Conservation (phyloP, 1,284 basidiomycete genomes). For the Rhodotorula sp. region DNA sequence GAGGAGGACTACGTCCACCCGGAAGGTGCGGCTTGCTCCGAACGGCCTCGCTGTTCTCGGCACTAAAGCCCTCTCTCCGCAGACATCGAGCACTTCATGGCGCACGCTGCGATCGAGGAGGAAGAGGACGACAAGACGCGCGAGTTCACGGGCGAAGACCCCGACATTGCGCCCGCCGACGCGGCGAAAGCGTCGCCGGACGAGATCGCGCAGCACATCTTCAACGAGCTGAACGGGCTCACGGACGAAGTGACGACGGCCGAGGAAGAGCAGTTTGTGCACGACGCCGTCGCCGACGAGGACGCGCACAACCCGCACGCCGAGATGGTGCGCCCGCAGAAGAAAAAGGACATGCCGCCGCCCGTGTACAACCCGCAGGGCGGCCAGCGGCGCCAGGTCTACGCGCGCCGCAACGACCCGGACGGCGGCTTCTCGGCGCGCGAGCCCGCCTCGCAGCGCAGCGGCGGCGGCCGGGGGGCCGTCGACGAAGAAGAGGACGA, state of each 20-base stretch:
- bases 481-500: conserved; percentile 3
- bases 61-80: conserved; percentile 46
- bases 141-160: conserved; percentile 53
- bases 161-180: conserved; percentile 16
- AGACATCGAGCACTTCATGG: conserved; percentile 71
- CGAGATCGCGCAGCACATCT: conserved; percentile 32
- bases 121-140: conserved; percentile 67
- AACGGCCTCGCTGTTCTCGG: conserved; percentile 17
- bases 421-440: neutral
- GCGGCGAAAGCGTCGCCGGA: conserved; percentile 12
- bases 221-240: conserved; percentile 31
- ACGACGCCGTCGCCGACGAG: conserved; percentile 12
- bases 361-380: conserved; percentile 10
- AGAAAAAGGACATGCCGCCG: conserved; percentile 56
- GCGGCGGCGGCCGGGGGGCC: neutral
- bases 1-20: conserved; percentile 92
- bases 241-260: conserved; percentile 22
- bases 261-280: conserved; percentile 42
- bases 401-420: neutral
- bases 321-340: conserved; percentile 61
- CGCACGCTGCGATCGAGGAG: conserved; percentile 83
- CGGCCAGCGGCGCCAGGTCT: neutral
- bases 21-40: conserved; percentile 63
- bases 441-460: neutral
- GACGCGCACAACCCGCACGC: conserved; percentile 17